Evolutionary conservation across 371 early-diverging fungal genomes (phyloP).

Genomic region (Apophysomyces elegans): DNA sequence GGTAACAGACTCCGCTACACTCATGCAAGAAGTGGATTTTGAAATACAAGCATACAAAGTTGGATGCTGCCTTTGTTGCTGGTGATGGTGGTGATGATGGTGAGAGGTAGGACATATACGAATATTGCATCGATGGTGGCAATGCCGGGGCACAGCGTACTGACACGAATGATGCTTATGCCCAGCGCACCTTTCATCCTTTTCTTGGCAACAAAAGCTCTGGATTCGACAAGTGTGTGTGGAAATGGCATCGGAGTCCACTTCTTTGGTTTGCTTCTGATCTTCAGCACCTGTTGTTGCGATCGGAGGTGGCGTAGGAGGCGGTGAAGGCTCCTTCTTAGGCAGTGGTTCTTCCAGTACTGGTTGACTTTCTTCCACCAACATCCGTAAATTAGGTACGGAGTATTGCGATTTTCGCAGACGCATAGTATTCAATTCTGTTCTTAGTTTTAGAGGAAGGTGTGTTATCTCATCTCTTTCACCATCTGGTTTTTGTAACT

Average conservation of each 20-base stretch:
- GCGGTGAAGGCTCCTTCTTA: background rate
- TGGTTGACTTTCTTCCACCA: background rate
- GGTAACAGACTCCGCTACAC: background rate
- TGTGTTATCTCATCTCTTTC: background rate
- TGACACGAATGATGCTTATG: background rate
- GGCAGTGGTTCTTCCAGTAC: background rate
- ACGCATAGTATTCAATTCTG: background rate
- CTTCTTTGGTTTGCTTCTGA: background rate
- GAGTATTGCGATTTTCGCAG: constrained; percentile 1
- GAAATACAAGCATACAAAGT: background rate
- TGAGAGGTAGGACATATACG: background rate
- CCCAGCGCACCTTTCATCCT: background rate
- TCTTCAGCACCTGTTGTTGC: background rate
- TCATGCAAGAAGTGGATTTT: constrained; percentile 3
- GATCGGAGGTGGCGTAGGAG: background rate
- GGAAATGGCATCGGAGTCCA: background rate
- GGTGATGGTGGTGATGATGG: background rate
- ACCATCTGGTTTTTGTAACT: background rate
- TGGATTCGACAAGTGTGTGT: background rate
- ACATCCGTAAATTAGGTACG: background rate
- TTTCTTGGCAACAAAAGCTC: background rate
- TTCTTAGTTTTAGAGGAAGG: constrained; percentile 3
- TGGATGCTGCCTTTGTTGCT: background rate
- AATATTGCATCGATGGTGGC: background rate
- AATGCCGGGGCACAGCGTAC: background rate